Percentiles rank a stretch among this genome's conserved stretches.
Evolutionary conservation across 2,329 filamentous ascomycete genomes (phyloP).

Genomic region (Pseudogymnoascus sp.): DNA sequence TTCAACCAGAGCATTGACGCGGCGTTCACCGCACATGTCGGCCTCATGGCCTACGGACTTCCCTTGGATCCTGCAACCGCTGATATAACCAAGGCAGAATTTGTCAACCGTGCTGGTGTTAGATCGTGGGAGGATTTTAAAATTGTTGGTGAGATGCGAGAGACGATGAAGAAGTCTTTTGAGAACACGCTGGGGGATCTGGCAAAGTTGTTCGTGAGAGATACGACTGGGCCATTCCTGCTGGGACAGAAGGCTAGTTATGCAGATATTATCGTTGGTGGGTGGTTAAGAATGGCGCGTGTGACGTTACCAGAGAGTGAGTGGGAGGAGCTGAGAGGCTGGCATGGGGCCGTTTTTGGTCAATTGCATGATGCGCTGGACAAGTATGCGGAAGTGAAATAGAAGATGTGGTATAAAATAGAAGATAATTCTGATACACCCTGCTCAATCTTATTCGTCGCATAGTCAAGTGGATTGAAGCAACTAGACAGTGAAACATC

Average conservation of each 20-base stretch:
- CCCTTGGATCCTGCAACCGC: conserved; percentile 43
- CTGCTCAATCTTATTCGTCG: not conserved
- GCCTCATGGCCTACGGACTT: conserved; percentile 35
- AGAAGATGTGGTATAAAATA: not conserved
- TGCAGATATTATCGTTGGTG: conserved; percentile 37
- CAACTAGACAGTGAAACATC: not conserved
- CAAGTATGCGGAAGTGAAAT: conserved; percentile 11
- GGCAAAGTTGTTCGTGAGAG: conserved; percentile 28
- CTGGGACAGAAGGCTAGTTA: conserved; percentile 29
- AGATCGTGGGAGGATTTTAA: conserved; percentile 37
- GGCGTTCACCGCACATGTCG: conserved; percentile 41
- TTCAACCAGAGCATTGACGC: conserved; percentile 52
- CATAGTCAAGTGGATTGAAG: not conserved
- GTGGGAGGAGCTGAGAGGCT: conserved; percentile 12
- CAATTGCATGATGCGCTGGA: conserved; percentile 13
- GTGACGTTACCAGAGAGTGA: conserved; percentile 10
- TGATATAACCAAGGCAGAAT: conserved; percentile 40
- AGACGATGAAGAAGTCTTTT: conserved; percentile 22
- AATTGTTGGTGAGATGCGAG: conserved; percentile 25
- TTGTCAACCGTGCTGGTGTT: conserved; percentile 40
- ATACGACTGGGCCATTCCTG: conserved; percentile 25
- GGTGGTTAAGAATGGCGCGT: conserved; percentile 32
- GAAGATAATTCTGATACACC: not conserved
- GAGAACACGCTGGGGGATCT: conserved; percentile 25
- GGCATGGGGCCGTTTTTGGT: conserved; percentile 15